Conservation (phyloP, 2,329 filamentous ascomycete species). For the Apiospora malaysiana region DNA sequence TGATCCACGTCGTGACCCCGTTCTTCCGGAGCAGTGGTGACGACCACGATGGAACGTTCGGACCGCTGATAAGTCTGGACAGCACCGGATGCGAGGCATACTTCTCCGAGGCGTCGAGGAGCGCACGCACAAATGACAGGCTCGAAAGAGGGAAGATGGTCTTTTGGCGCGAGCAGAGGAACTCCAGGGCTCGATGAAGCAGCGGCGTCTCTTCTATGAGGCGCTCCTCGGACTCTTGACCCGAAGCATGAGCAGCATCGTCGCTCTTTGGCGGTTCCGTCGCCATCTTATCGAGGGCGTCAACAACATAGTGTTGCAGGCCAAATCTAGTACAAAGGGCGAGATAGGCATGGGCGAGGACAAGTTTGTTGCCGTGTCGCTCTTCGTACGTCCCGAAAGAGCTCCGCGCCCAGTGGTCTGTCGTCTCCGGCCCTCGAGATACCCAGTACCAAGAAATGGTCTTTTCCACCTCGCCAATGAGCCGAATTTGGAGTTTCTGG, state of each 20-base stretch:
- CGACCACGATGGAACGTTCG: slow-evolving; percentile 26
- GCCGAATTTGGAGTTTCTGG: slow-evolving; percentile 23
- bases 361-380: slow-evolving; percentile 37
- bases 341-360: slow-evolving; percentile 39
- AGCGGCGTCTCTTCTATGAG: slow-evolving; percentile 35
- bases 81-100: slow-evolving; percentile 27
- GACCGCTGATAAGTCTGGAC: slow-evolving; percentile 30
- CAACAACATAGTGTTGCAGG: slow-evolving; percentile 35
- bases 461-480: slow-evolving; percentile 38
- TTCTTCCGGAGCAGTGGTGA: slow-evolving; percentile 24
- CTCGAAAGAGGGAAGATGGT: slow-evolving; percentile 43
- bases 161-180: slow-evolving; percentile 41
- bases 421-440: slow-evolving; percentile 28
- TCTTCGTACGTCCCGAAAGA: slow-evolving; percentile 40
- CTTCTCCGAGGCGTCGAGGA: slow-evolving; percentile 30
- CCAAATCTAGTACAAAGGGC: slow-evolving; percentile 43
- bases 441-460: slow-evolving; percentile 41
- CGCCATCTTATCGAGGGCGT: slow-evolving; percentile 29
- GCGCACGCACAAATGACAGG: slow-evolving; percentile 34
- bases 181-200: slow-evolving; percentile 41
- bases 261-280: background rate
- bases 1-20: slow-evolving; percentile 38
- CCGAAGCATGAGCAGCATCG: background rate
- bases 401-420: slow-evolving; percentile 42
- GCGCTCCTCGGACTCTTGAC: slow-evolving; percentile 4